A percentile compares a stretch with the other conserved stretches of the same genome.
Evolutionary conservation across 345 rosid species (phyloP).

Genomic region (Eutrema heterophyllum): DNA sequence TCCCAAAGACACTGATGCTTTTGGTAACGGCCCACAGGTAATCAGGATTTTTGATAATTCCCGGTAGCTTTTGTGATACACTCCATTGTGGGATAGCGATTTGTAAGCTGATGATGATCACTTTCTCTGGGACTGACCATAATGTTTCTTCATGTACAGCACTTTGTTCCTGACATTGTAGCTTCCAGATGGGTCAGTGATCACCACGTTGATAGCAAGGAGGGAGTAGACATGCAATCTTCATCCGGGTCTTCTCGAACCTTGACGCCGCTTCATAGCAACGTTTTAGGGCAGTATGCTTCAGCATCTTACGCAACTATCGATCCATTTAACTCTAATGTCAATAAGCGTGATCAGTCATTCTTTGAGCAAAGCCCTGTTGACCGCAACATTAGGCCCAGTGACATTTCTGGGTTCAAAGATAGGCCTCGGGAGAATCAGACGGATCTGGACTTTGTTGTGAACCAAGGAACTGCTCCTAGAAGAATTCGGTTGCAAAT

Average conservation of each 20-base stretch:
- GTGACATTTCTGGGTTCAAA: slow-evolving; percentile 41
- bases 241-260: slow-evolving; percentile 31
- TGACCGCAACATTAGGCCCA: slow-evolving; percentile 19
- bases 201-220: slow-evolving; percentile 29
- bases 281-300: slow-evolving; percentile 33
- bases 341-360: slow-evolving; percentile 32
- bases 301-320: slow-evolving; percentile 32
- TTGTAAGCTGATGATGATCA: background rate
- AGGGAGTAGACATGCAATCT: slow-evolving; percentile 33
- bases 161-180: slow-evolving; percentile 22
- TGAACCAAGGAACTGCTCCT: slow-evolving; percentile 59
- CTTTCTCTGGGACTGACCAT: slow-evolving; percentile 10
- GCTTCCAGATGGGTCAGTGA: slow-evolving; percentile 25
- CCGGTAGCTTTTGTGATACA: background rate
- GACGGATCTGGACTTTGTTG: slow-evolving; percentile 23
- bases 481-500: slow-evolving; percentile 52
- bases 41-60: background rate
- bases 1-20: slow-evolving; percentile 17
- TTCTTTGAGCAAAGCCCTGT: slow-evolving; percentile 30
- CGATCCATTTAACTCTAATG: slow-evolving; percentile 33
- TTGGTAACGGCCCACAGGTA: slow-evolving; percentile 40
- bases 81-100: background rate
- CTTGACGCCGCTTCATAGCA: slow-evolving; percentile 22
- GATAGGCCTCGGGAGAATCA: slow-evolving; percentile 44
- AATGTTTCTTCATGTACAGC: slow-evolving; percentile 12